Base-by-base conservation (phyloP, 345 rosid species). In the Heritiera littoralis region DNA sequence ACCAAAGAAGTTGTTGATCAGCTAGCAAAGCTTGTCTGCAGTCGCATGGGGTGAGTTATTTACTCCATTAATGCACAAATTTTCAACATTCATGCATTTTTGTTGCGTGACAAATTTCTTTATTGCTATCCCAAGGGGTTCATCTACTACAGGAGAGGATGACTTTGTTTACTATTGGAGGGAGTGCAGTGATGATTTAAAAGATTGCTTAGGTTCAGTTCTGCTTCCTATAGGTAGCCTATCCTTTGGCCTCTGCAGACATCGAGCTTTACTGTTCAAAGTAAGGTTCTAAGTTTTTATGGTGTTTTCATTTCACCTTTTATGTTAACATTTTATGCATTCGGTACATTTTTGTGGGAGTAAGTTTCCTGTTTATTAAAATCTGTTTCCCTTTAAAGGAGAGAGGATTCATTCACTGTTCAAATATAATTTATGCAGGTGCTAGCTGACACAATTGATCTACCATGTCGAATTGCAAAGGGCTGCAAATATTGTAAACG, bases 381-480 rank as follows among this genome's bases (percentile, higher is more conserved):
- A 14, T 64, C 49, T 46, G 61, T 52, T 77, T 77, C n/a, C 30
- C 32, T 40, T 20, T 59, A 72, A 52, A 79, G 60, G 15, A 48
- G n/a, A 65, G 74, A 11, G 35, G 64, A 38, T 72, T 58, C 14
- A 71, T 49, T 80, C 51, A 76, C 32, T 40, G 43, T 66, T 72
- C 43, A 73, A 54, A 65, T 76, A 69, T 82, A 77, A 52, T 83
- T 61, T 80, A 41, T 85, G 83, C 85, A 97, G 99, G 97, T 97
- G 43, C 88, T 97, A 60, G 98, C 99, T 72, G 99, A 97, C 80
- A 78, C 88, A 20, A 90, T 97, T 84, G 96, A 94, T 89, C 83
- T 97, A 80, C 99, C 99, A 7, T 94, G 99, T 89, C 98, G 99
- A 74, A 93, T 94, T 86, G 99, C 96, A 28, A 97, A 89, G 80